Conservation (phyloP, 2,329 filamentous ascomycete genomes). For the Emergomyces africanus region DNA sequence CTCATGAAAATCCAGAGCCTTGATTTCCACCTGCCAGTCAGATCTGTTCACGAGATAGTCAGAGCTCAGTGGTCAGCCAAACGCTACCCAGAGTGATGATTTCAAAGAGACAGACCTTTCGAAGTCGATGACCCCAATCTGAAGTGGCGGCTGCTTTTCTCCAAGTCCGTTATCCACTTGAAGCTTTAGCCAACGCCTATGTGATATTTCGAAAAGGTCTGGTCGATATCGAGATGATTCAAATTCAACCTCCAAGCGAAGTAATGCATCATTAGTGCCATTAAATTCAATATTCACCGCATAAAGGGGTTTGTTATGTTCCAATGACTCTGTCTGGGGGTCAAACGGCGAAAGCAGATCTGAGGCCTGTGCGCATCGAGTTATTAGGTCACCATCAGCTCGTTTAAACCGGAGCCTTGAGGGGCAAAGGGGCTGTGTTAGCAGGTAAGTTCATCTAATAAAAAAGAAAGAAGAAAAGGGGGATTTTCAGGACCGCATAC, state of each 20-base stretch:
- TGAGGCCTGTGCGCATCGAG: constrained; percentile 17
- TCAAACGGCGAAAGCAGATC: constrained; percentile 19
- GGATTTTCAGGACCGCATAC: constrained; percentile 15
- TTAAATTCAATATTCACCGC: constrained; percentile 31
- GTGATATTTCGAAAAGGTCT: constrained; percentile 21
- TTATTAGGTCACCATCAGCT: constrained; percentile 17
- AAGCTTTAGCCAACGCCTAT: constrained; percentile 24
- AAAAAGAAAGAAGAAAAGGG: no score
- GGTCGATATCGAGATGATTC: constrained; percentile 15
- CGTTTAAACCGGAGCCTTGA: constrained; percentile 15
- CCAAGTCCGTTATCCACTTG: constrained; percentile 12
- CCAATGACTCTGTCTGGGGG: constrained; percentile 12
- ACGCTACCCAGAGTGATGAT: background rate
- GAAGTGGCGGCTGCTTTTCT: constrained; percentile 19
- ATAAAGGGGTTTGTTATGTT: constrained; percentile 20
- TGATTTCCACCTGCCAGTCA: constrained; percentile 31
- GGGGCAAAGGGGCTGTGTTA: background rate
- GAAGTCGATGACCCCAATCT: constrained; percentile 26
- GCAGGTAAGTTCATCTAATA: background rate
- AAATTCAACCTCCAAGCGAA: constrained; percentile 29
- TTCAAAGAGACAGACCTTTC: constrained; percentile 17
- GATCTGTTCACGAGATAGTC: constrained; percentile 16
- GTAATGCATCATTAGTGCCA: constrained; percentile 15
- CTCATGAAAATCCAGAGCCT: constrained; percentile 25
- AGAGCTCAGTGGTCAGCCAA: background rate